Evolutionary conservation across 2,329 filamentous ascomycete species (phyloP).

Genomic region (Aspergillus fructus): DNA sequence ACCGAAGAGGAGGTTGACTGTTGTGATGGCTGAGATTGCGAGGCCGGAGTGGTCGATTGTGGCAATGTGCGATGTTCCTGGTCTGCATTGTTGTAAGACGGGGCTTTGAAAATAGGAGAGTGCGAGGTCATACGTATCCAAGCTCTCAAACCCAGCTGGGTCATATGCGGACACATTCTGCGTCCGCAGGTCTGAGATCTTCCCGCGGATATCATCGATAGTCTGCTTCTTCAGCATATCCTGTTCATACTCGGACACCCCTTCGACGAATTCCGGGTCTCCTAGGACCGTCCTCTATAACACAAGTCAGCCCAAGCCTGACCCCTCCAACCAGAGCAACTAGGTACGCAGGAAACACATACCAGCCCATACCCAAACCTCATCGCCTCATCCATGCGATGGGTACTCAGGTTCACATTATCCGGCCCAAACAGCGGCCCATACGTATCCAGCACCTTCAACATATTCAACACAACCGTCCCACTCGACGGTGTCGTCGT

Average conservation of each 20-base stretch:
- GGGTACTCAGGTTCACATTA: slow-evolving; percentile 67
- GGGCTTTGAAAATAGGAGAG: background rate
- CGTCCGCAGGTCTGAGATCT: slow-evolving; percentile 71
- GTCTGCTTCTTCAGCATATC: slow-evolving; percentile 64
- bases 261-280: slow-evolving; percentile 72
- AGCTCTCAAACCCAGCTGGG: slow-evolving; percentile 62
- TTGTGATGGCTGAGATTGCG: slow-evolving; percentile 79
- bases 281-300: slow-evolving; percentile 71
- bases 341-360: background rate
- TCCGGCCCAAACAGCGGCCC: slow-evolving; percentile 59
- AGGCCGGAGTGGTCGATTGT: slow-evolving; percentile 71
- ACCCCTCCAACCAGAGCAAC: background rate
- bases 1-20: slow-evolving; percentile 84
- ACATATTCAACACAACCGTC: slow-evolving; percentile 68
- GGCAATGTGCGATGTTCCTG: slow-evolving; percentile 56
- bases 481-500: slow-evolving; percentile 75
- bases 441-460: slow-evolving; percentile 84
- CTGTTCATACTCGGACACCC: slow-evolving; percentile 63
- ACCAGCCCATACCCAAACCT: slow-evolving; percentile 77
- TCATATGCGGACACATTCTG: slow-evolving; percentile 74
- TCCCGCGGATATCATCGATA: slow-evolving; percentile 59
- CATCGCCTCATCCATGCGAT: slow-evolving; percentile 84
- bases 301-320: background rate
- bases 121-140: slow-evolving; percentile 54
- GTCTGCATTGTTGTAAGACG: slow-evolving; percentile 26